phyloP scores from a whole-genome alignment of 2,329 filamentous ascomycete genomes.

The Cadophora malorum region DNA sequence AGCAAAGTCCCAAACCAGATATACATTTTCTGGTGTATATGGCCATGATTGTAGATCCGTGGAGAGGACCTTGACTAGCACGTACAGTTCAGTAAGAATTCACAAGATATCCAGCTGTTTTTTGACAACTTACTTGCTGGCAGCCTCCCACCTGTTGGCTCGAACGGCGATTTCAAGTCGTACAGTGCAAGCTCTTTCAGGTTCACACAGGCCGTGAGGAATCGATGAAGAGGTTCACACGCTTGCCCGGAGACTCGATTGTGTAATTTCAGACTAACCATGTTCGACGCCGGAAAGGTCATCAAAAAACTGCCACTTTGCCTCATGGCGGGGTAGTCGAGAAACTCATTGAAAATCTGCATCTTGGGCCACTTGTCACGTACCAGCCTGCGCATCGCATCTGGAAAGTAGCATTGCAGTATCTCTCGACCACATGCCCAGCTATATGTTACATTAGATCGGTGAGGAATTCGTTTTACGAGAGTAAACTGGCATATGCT shows the following conservation, averaged over 20 bases:
- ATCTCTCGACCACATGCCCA: conserved; percentile 10
- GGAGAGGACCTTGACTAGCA: not conserved
- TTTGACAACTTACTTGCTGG: not conserved
- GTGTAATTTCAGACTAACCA: not conserved
- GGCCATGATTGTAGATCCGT: not conserved
- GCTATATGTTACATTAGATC: not conserved
- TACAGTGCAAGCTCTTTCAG: not conserved
- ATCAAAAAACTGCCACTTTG: not conserved
- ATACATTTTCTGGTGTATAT: not conserved
- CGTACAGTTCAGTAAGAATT: not conserved
- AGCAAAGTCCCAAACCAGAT: not conserved
- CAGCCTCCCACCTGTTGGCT: not conserved
- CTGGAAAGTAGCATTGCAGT: conserved; percentile 3
- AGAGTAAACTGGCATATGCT: not conserved
- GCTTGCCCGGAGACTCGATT: not conserved
- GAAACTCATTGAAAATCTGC: not conserved
- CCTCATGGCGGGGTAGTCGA: not conserved
- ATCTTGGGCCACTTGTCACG: conserved; percentile 1
- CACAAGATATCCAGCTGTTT: not conserved
- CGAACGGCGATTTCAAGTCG: not conserved
- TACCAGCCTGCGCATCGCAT: not conserved
- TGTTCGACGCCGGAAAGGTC: not conserved
- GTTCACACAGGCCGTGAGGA: not conserved
- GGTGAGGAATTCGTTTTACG: not conserved
- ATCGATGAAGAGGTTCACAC: not conserved